A percentile compares a stretch with the other conserved stretches of the same genome.
Evolutionary conservation across 1,284 basidiomycete species (phyloP).

Genomic region (Boletus sp.): DNA sequence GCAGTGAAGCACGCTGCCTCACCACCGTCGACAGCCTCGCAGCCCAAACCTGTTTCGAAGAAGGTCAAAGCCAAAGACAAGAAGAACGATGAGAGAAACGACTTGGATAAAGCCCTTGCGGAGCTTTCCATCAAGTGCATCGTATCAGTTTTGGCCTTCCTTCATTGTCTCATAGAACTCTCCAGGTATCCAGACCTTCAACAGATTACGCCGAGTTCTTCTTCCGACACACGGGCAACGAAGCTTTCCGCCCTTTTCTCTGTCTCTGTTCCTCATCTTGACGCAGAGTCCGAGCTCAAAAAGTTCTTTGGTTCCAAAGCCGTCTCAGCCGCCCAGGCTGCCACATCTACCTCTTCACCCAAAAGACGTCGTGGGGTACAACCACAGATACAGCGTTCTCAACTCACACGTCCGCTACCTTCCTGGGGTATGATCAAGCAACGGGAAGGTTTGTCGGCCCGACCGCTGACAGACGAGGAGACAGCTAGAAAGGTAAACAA

Average conservation of each 20-base stretch:
- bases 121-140: constrained; percentile 75
- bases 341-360: constrained; percentile 30
- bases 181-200: constrained; percentile 55
- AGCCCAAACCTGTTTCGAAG: constrained; percentile 39
- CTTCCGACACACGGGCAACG: constrained; percentile 12
- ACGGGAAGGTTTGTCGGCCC: constrained; percentile 68
- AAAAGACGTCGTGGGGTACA: constrained; percentile 30
- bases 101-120: constrained; percentile 77
- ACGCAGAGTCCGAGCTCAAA: constrained; percentile 83
- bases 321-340: constrained; percentile 53
- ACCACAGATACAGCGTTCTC: constrained; percentile 45
- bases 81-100: constrained; percentile 64
- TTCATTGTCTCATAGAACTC: constrained; percentile 5
- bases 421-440: constrained; percentile 61
- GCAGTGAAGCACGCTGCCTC: constrained; percentile 15
- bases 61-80: constrained; percentile 59
- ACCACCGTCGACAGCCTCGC: constrained; percentile 4
- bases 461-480: constrained; percentile 56
- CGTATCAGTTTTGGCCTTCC: background rate
- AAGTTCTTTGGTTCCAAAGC: constrained; percentile 91
- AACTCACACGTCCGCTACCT: constrained; percentile 58
- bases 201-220: constrained; percentile 28
- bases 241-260: constrained; percentile 60
- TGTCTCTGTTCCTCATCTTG: constrained; percentile 75
- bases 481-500: constrained; percentile 38